phyloP scores from a whole-genome alignment of 495 filamentous ascomycete species.

The Acidiella bohemica region DNA sequence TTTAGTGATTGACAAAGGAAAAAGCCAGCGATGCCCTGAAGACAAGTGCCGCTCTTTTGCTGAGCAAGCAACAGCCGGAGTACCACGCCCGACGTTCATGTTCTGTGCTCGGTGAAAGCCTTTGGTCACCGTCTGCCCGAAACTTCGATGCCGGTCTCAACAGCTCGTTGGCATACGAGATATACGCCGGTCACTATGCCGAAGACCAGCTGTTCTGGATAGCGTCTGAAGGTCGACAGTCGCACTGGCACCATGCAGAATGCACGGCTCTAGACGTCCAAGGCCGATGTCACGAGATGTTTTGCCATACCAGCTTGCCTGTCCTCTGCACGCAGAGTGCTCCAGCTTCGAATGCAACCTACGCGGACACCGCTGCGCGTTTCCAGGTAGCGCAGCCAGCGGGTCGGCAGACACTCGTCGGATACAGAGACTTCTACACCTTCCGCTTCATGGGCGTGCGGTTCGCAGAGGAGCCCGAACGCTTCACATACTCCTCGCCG shows the following conservation, averaged over 20 bases:
- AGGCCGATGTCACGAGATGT: constrained; percentile 1
- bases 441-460: constrained; percentile 34
- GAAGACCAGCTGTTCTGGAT: constrained; percentile 17
- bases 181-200: constrained; percentile 14
- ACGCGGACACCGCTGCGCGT: constrained; percentile 7
- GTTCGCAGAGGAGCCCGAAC: constrained; percentile 28
- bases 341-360: constrained; percentile 6
- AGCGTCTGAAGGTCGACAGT: not conserved
- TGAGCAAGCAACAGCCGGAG: not conserved
- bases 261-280: constrained; percentile 13
- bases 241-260: not conserved
- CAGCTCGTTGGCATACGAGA: constrained; percentile 25
- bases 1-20: no score
- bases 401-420: constrained; percentile 23
- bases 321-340: constrained; percentile 18
- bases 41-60: not conserved
- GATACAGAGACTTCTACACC: constrained; percentile 29
- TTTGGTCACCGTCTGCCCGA: not conserved
- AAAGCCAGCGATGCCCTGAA: constrained; percentile 3
- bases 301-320: constrained; percentile 4
- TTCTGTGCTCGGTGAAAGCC: not conserved
- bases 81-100: not conserved
- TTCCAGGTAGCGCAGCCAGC: constrained; percentile 12
- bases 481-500: constrained; percentile 26
- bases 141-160: constrained; percentile 25